Conservation (phyloP, 1,284 basidiomycete species). For the Psilocybe mexicana region DNA sequence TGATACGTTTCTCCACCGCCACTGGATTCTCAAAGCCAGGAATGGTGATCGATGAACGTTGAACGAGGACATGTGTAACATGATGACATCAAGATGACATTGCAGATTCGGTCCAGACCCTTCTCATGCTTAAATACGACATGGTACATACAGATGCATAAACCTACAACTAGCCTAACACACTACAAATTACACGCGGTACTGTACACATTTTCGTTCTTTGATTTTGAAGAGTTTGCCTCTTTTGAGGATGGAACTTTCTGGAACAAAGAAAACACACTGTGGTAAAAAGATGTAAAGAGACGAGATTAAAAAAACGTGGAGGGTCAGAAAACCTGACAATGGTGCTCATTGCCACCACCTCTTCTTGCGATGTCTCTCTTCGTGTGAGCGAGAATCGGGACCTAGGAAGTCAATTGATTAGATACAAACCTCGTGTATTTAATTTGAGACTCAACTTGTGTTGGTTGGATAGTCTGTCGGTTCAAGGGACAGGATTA, state of each 20-base stretch:
- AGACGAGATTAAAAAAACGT: conserved; percentile 13
- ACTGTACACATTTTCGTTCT: neutral
- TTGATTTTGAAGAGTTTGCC: neutral
- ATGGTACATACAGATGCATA: conserved; percentile 3
- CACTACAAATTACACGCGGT: neutral
- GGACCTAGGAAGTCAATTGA: conserved; percentile 14
- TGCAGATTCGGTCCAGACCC: too few species aligned
- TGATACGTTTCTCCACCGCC: neutral
- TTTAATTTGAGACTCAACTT: conserved; percentile 22
- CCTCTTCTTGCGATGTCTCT: conserved; percentile 25
- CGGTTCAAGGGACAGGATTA: conserved; percentile 2
- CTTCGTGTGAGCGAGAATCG: conserved; percentile 22
- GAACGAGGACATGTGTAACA: neutral
- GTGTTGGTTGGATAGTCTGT: conserved; percentile 21
- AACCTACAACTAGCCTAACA: neutral
- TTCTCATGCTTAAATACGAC: neutral
- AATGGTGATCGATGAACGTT: neutral
- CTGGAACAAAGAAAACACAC: conserved; percentile 1
- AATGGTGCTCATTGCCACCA: conserved; percentile 24
- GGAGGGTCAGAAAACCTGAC: neutral
- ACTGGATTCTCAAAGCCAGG: neutral
- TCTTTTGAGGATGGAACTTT: neutral
- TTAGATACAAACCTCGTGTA: conserved; percentile 12
- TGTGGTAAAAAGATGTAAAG: neutral
- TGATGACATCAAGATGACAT: neutral